phyloP scores from a whole-genome alignment of 805 yeast genomes.

The Kazachstania psychrophila region DNA sequence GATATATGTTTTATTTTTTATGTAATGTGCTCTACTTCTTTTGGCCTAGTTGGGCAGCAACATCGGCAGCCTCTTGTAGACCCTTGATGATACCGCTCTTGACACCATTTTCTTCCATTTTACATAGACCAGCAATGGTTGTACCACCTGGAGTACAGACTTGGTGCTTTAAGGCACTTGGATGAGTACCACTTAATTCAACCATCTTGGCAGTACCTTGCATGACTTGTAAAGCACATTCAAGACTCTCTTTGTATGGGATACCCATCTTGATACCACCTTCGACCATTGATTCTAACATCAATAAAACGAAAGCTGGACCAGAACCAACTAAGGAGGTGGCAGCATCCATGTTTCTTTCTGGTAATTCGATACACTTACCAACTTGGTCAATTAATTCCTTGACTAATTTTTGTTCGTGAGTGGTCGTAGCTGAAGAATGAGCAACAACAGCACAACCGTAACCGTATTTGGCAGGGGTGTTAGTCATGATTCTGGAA shows the following conservation, averaged over 20 bases:
- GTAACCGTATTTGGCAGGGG: constrained; percentile 86
- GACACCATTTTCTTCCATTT: constrained; percentile 85
- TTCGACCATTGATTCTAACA: constrained; percentile 87
- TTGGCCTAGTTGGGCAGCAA: constrained; percentile 48
- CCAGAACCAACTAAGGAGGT: constrained; percentile 94
- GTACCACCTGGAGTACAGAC: constrained; percentile 98
- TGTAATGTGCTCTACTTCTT: no score
- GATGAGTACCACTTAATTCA: constrained; percentile 71
- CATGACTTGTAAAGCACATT: constrained; percentile 87
- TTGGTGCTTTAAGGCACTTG: constrained; percentile 75
- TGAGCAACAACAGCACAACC: constrained; percentile 93
- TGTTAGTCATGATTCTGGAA: constrained; percentile 95
- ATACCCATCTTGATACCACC: constrained; percentile 94
- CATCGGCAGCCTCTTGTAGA: constrained; percentile 83
- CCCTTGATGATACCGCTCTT: constrained; percentile 83
- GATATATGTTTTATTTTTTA: no score
- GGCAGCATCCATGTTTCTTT: constrained; percentile 92
- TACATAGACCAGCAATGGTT: constrained; percentile 88
- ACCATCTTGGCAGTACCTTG: constrained; percentile 93
- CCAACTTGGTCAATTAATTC: constrained; percentile 57
- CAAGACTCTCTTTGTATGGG: constrained; percentile 71
- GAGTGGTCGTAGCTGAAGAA: constrained; percentile 40
- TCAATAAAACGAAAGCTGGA: constrained; percentile 83
- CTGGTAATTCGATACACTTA: constrained; percentile 55
- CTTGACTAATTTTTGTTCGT: constrained; percentile 30